Evolutionary conservation across 352 stramenopile species (phyloP).

Genomic region (Chrysophaeum taylorii): DNA sequence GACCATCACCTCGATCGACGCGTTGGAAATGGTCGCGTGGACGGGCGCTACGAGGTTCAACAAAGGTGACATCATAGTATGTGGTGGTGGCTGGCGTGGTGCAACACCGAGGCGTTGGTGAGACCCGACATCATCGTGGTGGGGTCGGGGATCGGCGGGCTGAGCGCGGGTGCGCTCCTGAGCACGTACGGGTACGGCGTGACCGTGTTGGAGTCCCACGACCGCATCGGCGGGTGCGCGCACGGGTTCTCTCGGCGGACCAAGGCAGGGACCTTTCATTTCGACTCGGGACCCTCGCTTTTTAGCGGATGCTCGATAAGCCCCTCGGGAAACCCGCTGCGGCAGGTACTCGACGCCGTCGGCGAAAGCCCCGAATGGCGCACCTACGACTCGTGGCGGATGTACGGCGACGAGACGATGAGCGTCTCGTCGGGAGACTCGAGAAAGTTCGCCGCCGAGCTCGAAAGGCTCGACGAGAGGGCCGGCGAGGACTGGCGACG

Average conservation of each 20-base stretch:
- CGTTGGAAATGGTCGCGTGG: neutral
- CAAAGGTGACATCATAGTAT: neutral
- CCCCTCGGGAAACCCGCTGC: constrained; percentile 47
- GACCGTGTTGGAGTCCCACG: constrained; percentile 62
- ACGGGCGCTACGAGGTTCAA: constrained; percentile 1
- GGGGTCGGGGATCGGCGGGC: constrained; percentile 59
- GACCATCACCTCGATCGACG: constrained; percentile 7
- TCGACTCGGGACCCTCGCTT: constrained; percentile 54
- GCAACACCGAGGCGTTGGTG: no score
- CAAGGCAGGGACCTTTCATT: constrained; percentile 38
- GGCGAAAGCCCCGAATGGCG: constrained; percentile 43
- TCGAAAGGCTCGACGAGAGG: constrained; percentile 26
- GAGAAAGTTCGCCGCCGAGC: constrained; percentile 25
- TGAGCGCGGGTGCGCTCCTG: constrained; percentile 59
- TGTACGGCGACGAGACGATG: constrained; percentile 46
- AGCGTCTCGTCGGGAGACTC: constrained; percentile 33
- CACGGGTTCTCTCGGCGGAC: constrained; percentile 35
- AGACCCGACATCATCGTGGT: constrained; percentile 60
- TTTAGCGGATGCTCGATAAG: constrained; percentile 46
- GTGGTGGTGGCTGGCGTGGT: constrained; percentile 24
- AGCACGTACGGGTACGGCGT: constrained; percentile 63
- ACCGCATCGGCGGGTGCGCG: constrained; percentile 51
- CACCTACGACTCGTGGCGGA: constrained; percentile 47
- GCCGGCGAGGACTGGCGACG: constrained; percentile 33
- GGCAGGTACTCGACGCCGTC: constrained; percentile 49